phyloP scores from a whole-genome alignment of 1,284 basidiomycete genomes.

The Veloboletus limbatus region DNA sequence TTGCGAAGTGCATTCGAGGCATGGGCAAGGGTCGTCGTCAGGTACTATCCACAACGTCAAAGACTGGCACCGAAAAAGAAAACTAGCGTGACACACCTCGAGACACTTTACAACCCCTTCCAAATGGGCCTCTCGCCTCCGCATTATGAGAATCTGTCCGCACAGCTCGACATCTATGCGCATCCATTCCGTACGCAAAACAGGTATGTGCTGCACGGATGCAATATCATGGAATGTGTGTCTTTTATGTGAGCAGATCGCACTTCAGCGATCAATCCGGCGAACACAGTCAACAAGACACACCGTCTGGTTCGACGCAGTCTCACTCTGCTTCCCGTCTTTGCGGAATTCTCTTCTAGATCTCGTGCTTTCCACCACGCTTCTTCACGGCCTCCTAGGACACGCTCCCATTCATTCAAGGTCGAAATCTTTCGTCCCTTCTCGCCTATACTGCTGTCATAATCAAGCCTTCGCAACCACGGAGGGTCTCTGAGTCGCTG shows the following conservation, averaged over 20 bases:
- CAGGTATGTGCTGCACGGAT: conserved; percentile 42
- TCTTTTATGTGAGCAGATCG: conserved; percentile 36
- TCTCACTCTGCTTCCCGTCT: conserved; percentile 5
- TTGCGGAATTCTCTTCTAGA: conserved; percentile 9
- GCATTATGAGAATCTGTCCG: conserved; percentile 67
- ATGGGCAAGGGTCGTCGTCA: conserved; percentile 49
- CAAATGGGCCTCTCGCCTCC: conserved; percentile 57
- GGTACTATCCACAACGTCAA: conserved; percentile 36
- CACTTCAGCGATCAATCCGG: conserved; percentile 10
- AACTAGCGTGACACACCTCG: conserved; percentile 25
- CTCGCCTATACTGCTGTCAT: conserved; percentile 5
- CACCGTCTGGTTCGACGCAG: conserved; percentile 20
- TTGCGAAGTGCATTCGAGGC: conserved; percentile 54
- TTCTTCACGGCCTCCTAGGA: conserved; percentile 20
- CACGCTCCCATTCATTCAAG: conserved; percentile 46
- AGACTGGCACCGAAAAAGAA: conserved; percentile 5
- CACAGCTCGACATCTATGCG: conserved; percentile 74
- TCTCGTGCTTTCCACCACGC: conserved; percentile 23
- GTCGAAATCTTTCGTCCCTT: conserved; percentile 41
- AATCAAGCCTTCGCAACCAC: background rate
- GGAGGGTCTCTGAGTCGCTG: conserved; percentile 12
- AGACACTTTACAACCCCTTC: conserved; percentile 41
- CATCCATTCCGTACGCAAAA: conserved; percentile 61
- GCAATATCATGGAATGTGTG: conserved; percentile 61
- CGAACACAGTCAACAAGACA: background rate